Conservation (phyloP, 2,329 filamentous ascomycete species). For the Cladosporium sp. region DNA sequence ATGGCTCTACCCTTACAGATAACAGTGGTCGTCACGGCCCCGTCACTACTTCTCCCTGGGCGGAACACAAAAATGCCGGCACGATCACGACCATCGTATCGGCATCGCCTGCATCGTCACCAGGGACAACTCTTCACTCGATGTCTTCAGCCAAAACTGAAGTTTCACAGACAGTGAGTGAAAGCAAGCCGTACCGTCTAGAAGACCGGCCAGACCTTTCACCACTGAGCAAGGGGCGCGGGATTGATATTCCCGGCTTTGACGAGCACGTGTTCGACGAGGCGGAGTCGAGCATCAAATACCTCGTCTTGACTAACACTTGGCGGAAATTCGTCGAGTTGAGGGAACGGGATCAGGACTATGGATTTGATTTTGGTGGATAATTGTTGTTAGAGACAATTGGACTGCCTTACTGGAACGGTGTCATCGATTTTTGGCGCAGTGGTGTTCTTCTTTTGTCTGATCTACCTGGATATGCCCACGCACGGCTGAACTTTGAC, state of each 20-base stretch:
- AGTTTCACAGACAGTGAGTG: neutral
- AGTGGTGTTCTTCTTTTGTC: too few relatives aligned
- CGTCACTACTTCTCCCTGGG: conserved; percentile 5
- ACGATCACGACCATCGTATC: conserved; percentile 2
- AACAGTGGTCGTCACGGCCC: too few relatives aligned
- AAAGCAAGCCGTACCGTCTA: conserved; percentile 12
- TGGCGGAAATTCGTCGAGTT: conserved; percentile 44
- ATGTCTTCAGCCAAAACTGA: conserved; percentile 20
- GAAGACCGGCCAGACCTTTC: conserved; percentile 12
- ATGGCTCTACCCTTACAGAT: too few relatives aligned
- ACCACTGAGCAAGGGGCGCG: neutral
- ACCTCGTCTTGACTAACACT: conserved; percentile 63
- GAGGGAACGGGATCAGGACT: neutral
- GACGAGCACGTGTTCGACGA: conserved; percentile 52
- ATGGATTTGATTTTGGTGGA: neutral
- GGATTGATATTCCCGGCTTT: conserved; percentile 35
- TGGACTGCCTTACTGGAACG: too few relatives aligned
- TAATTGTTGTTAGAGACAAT: neutral
- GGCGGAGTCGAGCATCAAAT: conserved; percentile 58
- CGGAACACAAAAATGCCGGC: neutral
- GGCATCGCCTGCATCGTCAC: neutral
- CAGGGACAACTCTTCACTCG: neutral
- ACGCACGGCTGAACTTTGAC: too few relatives aligned
- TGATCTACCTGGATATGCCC: too few relatives aligned
- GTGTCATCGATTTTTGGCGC: too few relatives aligned